Evolutionary conservation across 495 filamentous ascomycete species (phyloP).

Genomic region (Neurospora sp.): DNA sequence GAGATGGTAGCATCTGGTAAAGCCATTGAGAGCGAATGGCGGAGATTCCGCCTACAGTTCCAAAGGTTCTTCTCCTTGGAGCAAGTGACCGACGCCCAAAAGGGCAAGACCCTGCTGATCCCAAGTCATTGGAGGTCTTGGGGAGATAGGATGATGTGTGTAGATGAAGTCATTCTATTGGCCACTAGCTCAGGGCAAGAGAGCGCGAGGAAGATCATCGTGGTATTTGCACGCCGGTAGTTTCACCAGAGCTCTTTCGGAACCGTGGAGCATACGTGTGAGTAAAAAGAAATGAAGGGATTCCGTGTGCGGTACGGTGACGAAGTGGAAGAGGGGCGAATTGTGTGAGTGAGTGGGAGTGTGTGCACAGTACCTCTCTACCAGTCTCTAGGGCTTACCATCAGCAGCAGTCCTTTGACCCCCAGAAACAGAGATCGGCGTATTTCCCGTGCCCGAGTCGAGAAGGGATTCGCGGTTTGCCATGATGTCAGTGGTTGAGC

Average conservation of each 20-base stretch:
- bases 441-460: not conserved
- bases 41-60: not conserved
- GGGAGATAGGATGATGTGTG: not conserved
- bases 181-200: conserved; percentile 2
- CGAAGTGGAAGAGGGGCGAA: conserved; percentile 1
- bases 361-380: conserved; percentile 1
- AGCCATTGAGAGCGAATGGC: not conserved
- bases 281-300: not conserved
- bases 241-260: not conserved
- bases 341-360: not conserved
- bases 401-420: not conserved
- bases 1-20: not conserved
- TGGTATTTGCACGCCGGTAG: not conserved
- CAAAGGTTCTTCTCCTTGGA: not conserved
- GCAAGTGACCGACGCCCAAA: not conserved
- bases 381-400: not conserved
- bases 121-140: conserved; percentile 13
- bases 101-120: conserved; percentile 25
- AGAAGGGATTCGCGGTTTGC: conserved; percentile 4
- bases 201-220: not conserved
- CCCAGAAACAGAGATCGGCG: conserved; percentile 3
- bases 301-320: not conserved
- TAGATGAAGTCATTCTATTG: conserved; percentile 20
- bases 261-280: not conserved
- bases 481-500: conserved; percentile 24